Base-by-base conservation (phyloP, 2,329 filamentous ascomycete species). In the Cadophora sp. region DNA sequence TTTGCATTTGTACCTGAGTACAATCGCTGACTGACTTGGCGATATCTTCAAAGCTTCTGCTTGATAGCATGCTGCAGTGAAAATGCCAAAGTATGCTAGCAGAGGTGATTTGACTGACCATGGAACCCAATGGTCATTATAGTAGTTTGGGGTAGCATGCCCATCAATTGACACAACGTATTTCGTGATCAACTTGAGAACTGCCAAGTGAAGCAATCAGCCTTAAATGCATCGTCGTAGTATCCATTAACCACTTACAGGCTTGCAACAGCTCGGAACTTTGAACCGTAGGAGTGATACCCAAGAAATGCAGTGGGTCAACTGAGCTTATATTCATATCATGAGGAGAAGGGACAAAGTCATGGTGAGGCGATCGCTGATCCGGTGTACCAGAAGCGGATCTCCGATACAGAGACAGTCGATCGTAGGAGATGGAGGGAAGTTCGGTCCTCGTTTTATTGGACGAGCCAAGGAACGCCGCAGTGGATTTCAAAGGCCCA, bases 121-220 rank as follows among this genome's bases (percentile, higher is more conserved):
- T 0, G 84, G 83, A 7, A 84, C 78, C 76, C 83, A 86, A 55
- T 82, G 24, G 34, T 72, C 65, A 24, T 77, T 71, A 80, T 83
- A 78, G 82, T 82, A 72, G 83, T 84, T 11, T 78, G 79, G 62
- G 81, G 83, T 80, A 0, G 83, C 81, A 27, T 81, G 81, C 3
- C 84, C 84, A 66, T 86, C 83, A 2, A 87, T 75, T 6, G 81
- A 84, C 2, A 81, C 81, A 63, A 84, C 84, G 78, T 86, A 86
- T 29, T 83, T 84, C 19, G 81, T 82, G 12, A 86, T 76, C 8
- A 86, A 76, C 63, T 82, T 82, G 37, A 84, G 74, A 59, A 84
- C 85, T 60, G n/a, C 22, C 27, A 9, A 43, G 24, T 37, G 24
- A 6, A 26, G 4, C 7, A 53, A n/a, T 65, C 1, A 65, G 48